Conservation (phyloP, 1,284 basidiomycete genomes). For the Amylostereum areolatum region DNA sequence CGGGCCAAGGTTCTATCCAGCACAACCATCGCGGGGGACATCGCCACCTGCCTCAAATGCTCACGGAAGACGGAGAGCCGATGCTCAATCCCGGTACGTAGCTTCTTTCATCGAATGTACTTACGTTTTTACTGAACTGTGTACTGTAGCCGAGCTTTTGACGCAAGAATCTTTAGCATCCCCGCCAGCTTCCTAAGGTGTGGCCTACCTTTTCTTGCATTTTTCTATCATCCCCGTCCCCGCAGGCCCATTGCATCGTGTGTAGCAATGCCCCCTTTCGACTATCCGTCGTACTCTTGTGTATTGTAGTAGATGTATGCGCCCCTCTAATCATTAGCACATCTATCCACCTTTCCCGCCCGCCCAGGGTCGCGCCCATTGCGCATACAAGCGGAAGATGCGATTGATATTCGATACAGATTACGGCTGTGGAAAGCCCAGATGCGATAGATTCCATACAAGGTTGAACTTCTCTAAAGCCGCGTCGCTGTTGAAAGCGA, state of each 20-base stretch:
- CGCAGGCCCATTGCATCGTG: too few relatives aligned
- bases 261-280: too few relatives aligned
- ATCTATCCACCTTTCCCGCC: too few relatives aligned
- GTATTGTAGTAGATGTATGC: too few relatives aligned
- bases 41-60: constrained; percentile 40
- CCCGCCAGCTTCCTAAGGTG: constrained; percentile 41
- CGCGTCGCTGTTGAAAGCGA: constrained; percentile 39
- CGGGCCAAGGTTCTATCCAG: background rate
- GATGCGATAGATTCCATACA: too few relatives aligned
- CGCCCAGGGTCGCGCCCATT: too few relatives aligned
- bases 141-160: constrained; percentile 46
- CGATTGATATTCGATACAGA: too few relatives aligned
- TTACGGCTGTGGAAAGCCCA: too few relatives aligned
- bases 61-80: constrained; percentile 56
- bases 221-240: constrained; percentile 5
- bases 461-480: constrained; percentile 6
- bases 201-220: constrained; percentile 11
- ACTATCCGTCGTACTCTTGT: too few relatives aligned
- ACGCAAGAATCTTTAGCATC: constrained; percentile 64
- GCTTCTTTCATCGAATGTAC: constrained; percentile 2
- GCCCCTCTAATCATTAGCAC: too few relatives aligned
- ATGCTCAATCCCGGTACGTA: constrained; percentile 60
- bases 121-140: background rate
- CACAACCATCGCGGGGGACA: constrained; percentile 19
- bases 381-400: too few relatives aligned